Evolutionary conservation across 1,284 basidiomycete species (phyloP).

Genomic region (Ganoderma resinaceum): DNA sequence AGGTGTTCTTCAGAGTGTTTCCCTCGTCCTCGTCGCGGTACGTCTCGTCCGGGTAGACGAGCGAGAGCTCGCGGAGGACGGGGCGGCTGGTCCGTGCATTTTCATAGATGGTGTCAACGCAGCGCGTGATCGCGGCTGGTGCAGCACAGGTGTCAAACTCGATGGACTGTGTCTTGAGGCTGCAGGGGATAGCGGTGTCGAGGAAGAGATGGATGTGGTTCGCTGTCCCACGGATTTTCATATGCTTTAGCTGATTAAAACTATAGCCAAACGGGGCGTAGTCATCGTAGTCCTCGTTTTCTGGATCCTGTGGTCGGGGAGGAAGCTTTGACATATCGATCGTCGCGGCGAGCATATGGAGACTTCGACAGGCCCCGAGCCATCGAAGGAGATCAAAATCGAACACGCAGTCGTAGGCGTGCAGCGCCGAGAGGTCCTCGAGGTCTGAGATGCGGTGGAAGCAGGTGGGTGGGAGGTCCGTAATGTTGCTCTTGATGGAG

Average conservation of each 20-base stretch:
- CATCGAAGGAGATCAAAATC: neutral
- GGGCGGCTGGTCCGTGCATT: neutral
- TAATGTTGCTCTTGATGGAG: neutral
- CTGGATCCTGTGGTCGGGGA: neutral
- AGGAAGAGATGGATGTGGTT: neutral
- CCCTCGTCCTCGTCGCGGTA: neutral
- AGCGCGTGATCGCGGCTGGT: neutral
- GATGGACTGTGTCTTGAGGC: neutral
- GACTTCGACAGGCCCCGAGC: neutral
- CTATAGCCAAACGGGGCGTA: neutral
- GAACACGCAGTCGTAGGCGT: neutral
- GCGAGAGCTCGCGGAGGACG: neutral
- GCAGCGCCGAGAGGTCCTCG: neutral
- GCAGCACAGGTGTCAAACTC: neutral
- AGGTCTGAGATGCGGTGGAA: neutral
- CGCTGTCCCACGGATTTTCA: neutral
- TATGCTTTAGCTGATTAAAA: neutral
- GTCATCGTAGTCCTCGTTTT: neutral
- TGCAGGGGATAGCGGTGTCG: neutral
- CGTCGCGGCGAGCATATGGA: neutral
- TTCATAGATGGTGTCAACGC: neutral
- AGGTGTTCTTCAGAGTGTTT: neutral
- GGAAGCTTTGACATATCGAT: neutral
- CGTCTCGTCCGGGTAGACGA: neutral
- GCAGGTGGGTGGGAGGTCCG: neutral